These are phyloP conservation scores for Fermentozyma sake DNA, from an alignment of 1,139 yeast genomes.

Conservation along the genomic window DNA sequence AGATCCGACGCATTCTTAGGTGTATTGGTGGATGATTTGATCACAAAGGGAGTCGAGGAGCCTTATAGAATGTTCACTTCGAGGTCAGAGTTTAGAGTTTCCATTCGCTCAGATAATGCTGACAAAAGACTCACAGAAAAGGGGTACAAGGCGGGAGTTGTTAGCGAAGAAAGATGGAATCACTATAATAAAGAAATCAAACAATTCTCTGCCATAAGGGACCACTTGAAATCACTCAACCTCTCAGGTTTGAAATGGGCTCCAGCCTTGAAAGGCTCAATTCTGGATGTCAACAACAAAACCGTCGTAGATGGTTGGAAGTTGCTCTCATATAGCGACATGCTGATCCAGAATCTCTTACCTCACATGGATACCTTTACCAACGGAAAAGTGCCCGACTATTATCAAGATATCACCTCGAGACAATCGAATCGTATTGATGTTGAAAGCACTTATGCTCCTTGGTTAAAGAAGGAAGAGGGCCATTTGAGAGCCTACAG, in stretches of 20 bases:
- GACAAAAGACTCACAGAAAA: constrained; percentile 72
- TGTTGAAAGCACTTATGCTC: constrained; percentile 79
- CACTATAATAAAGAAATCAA: constrained; percentile 43
- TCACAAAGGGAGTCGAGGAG: constrained; percentile 94
- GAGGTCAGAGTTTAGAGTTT: constrained; percentile 86
- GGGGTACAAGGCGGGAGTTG: constrained; percentile 68
- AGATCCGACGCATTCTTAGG: constrained; percentile 90
- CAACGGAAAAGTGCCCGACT: constrained; percentile 12
- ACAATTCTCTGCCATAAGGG: constrained; percentile 41
- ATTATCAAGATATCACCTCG: constrained; percentile 32
- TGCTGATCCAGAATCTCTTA: constrained; percentile 24
- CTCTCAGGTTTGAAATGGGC: constrained; percentile 64
- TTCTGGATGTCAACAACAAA: constrained; percentile 30
- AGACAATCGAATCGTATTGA: constrained; percentile 60
- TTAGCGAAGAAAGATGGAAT: constrained; percentile 55
- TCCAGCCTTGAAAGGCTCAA: constrained; percentile 45
- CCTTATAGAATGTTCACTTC: constrained; percentile 99
- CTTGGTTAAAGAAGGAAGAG: constrained; percentile 70
- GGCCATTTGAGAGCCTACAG: constrained; percentile 71
- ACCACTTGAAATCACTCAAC: constrained; percentile 40
- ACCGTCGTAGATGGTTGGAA: constrained; percentile 43
- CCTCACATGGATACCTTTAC: constrained; percentile 26
- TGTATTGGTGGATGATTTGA: constrained; percentile 86
- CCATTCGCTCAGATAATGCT: constrained; percentile 91
- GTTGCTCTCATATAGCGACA: constrained; percentile 36